Evolutionary conservation across 345 rosid species (phyloP).

Genomic region (Acer yangbiense): DNA sequence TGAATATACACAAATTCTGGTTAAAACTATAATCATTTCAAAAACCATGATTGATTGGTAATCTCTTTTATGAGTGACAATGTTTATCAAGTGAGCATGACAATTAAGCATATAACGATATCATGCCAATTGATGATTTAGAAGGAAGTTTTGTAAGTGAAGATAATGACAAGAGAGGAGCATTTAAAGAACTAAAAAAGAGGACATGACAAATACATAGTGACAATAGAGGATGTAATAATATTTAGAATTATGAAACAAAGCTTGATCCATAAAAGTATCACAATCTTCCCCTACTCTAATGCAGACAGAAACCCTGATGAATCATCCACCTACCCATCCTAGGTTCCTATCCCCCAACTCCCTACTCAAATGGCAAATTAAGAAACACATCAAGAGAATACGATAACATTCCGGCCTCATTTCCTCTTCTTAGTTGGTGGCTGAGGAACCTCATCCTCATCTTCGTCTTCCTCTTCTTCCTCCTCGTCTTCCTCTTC

Average conservation of each 20-base stretch:
- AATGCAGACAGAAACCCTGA: slow-evolving; percentile 14
- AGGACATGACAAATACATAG: neutral
- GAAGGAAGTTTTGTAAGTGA: neutral
- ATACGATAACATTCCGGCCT: slow-evolving; percentile 3
- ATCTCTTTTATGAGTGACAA: too few species aligned
- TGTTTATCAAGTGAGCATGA: too few species aligned
- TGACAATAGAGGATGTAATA: neutral
- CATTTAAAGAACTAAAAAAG: neutral
- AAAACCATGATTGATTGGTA: too few species aligned
- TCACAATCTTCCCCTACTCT: slow-evolving; percentile 18
- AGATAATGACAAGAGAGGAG: neutral
- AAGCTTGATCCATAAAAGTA: slow-evolving; percentile 12
- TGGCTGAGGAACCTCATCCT: slow-evolving; percentile 52
- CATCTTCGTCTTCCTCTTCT: slow-evolving; percentile 42
- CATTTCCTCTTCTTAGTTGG: slow-evolving; percentile 66
- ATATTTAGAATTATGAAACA: slow-evolving; percentile 21
- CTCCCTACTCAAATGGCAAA: slow-evolving; percentile 10
- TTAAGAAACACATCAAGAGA: neutral
- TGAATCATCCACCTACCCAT: slow-evolving; percentile 13
- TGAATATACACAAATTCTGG: too few species aligned
- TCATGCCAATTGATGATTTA: too few species aligned
- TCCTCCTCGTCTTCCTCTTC: slow-evolving; percentile 26
- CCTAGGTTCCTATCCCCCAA: neutral
- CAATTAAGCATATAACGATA: too few species aligned
- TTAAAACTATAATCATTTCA: too few species aligned